A percentile compares a stretch with the other conserved stretches of the same genome.
Evolutionary conservation across 2,329 filamentous ascomycete genomes (phyloP).

Genomic region (Simplicillium sp.): DNA sequence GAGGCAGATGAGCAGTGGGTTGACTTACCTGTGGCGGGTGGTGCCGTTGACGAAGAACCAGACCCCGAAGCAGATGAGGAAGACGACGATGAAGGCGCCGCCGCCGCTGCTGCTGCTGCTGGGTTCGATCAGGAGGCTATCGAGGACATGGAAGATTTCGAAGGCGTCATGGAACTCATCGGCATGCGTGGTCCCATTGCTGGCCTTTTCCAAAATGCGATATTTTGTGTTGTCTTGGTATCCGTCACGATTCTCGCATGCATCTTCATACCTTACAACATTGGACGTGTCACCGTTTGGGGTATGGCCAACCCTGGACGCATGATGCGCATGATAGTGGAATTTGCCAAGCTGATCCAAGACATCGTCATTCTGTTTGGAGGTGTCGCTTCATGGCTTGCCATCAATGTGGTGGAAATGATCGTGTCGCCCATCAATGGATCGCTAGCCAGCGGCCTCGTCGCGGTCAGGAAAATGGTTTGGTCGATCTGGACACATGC

Average conservation of each 20-base stretch:
- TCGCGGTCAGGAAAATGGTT: slow-evolving; percentile 25
- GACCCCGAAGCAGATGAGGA: slow-evolving; percentile 16
- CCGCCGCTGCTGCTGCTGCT: slow-evolving; percentile 22
- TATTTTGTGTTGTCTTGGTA: slow-evolving; percentile 88
- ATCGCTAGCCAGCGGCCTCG: slow-evolving; percentile 16
- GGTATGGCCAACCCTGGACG: slow-evolving; percentile 71
- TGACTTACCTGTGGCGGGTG: slow-evolving; percentile 7
- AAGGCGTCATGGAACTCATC: slow-evolving; percentile 91
- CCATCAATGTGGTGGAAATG: slow-evolving; percentile 28
- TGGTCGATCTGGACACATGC: slow-evolving; percentile 33
- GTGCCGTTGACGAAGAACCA: slow-evolving; percentile 41
- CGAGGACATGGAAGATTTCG: slow-evolving; percentile 86
- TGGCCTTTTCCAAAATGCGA: slow-evolving; percentile 84
- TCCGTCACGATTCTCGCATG: slow-evolving; percentile 77
- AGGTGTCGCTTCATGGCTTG: slow-evolving; percentile 40
- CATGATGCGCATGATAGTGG: slow-evolving; percentile 63
- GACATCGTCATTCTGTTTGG: slow-evolving; percentile 61
- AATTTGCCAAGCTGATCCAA: slow-evolving; percentile 67
- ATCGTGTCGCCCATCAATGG: slow-evolving; percentile 24
- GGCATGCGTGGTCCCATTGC: slow-evolving; percentile 91
- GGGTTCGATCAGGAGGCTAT: slow-evolving; percentile 67
- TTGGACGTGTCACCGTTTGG: slow-evolving; percentile 76
- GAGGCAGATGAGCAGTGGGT: slow-evolving; percentile 44
- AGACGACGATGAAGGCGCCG: slow-evolving; percentile 25
- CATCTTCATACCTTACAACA: slow-evolving; percentile 85